Evolutionary conservation across 345 rosid species (phyloP), one percentile per base, ranked within the genome.

Genomic region (Populus nigra): DNA sequence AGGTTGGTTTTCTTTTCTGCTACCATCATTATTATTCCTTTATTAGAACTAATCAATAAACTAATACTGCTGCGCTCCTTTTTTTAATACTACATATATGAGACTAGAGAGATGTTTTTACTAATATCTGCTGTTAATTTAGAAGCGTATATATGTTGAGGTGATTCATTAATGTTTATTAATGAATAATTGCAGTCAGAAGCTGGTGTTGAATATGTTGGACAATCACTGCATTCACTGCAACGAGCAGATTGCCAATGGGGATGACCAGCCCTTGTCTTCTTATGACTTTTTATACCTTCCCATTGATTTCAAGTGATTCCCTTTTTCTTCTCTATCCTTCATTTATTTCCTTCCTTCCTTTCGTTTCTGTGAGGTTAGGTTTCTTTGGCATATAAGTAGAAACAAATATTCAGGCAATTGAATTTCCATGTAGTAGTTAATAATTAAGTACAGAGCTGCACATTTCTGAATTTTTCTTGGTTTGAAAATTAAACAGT

Each of bases 281-380:
- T 83, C 93, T n/a, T 93, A 90, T 62, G 98, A 96, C 78, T 96
- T 96, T 57, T 90, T 92, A n/a, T 96, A 93, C 73, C 95, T 96
- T 47, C 99, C 99, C 1, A 91, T 96, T 62, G 99, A 96, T 87
- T 93, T 92, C 87, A 88, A 90, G 99, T 96, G 80, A 86, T 72
- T 67, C 16, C 73, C 68, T 38, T 61, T 6, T 4, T 31, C 27
- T 17, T 63, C 11, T 29, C 5, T 2, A 12, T 12, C 18, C 49
- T 65, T 5, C 27, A 11, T 41, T 45, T 27, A 18, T 69, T 53
- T 31, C 62, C 71, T 63, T 80, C 11, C n/a, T 38, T 53, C 7
- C 59, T 8, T 10, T 59, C 13, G n/a, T n/a, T n/a, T 59, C 15
- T 59, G 65, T 5, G 27, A 59, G 29, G 65, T 23, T 23, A 59